Evolutionary conservation across 208 protist genomes (phyloP), one percentile per base, ranked within the genome.

Genomic region (Wallacemonas rigidus): DNA sequence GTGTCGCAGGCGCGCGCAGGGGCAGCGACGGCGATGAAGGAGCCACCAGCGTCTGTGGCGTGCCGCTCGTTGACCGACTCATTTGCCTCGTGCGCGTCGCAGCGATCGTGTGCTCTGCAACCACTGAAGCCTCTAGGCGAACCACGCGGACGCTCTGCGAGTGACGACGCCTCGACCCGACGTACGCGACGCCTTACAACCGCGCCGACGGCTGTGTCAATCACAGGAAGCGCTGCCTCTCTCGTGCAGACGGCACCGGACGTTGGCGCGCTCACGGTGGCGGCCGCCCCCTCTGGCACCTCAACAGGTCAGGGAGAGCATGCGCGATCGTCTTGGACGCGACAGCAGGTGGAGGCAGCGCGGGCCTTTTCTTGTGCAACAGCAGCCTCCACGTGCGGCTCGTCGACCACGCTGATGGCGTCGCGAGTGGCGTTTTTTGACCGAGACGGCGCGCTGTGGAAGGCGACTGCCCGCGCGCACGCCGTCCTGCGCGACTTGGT

Each of bases 401-500:
- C 60, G 17, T 62, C 56, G 26, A 44, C 60, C 5, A 8, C 57
- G 17, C 54, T 15, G 56, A 7, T 41, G 5, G 60, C 40, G 40
- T 65, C 60, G 0, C 60, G n/a, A 11, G 15, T 8, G 41, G 36
- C 60, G 11, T 65, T 45, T 26, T 11, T 0, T 0, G 7, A 41
- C 4, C 60, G 60, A 38, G 60, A 65, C 6, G 60, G 60, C n/a
- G 39, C 60, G 38, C n/a, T 65, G 4, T 65, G 60, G 60, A 65
- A 65, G 17, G 60, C 3, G 11, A 8, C 60, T n/a, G 36, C 60
- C 38, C 60, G 60, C 36, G 60, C 60, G n/a, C 36, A 50, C 17
- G 60, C 4, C 9, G 60, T 50, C 15, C 60, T 65, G 41, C 38
- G 17, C 36, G n/a, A 38, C 11, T 65, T 65, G 7, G 12, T 45